These are phyloP conservation scores for Leccinum boreale DNA, from an alignment of 768 basidiomycete genomes.

Conservation along the genomic window DNA sequence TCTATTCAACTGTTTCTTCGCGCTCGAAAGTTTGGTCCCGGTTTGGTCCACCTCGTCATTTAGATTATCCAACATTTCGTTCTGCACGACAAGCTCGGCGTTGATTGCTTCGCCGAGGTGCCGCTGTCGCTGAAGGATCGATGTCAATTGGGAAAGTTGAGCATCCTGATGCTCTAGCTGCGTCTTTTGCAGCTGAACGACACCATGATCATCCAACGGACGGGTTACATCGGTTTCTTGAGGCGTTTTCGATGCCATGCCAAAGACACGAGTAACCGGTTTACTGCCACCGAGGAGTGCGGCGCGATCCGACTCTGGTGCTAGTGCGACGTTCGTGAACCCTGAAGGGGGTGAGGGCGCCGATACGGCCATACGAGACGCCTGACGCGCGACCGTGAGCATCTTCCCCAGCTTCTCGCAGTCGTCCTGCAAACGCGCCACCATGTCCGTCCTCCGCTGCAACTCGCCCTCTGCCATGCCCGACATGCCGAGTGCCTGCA, in stretches of 20 bases:
- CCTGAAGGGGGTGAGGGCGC: conserved; percentile 26
- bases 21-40: conserved; percentile 70
- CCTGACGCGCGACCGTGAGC: conserved; percentile 70
- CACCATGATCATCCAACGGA: conserved; percentile 79
- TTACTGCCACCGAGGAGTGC: conserved; percentile 56
- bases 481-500: conserved; percentile 58
- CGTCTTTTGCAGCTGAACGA: conserved; percentile 74
- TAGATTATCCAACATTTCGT: conserved; percentile 81
- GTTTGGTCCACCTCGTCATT: conserved; percentile 73
- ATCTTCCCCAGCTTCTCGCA: conserved; percentile 85
- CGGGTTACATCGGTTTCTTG: conserved; percentile 84
- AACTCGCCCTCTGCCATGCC: conserved; percentile 93
- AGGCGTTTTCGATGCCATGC: conserved; percentile 50
- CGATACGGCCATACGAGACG: conserved; percentile 35
- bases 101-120: conserved; percentile 85
- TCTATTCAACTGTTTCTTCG: conserved; percentile 81
- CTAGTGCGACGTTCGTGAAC: conserved; percentile 29
- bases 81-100: conserved; percentile 79
- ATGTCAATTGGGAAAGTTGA: conserved; percentile 75
- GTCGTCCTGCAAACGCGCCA: conserved; percentile 85
- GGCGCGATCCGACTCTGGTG: conserved; percentile 57
- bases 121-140: conserved; percentile 80
- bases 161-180: conserved; percentile 84
- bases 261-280: conserved; percentile 76
- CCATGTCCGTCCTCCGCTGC: conserved; percentile 84